A percentile compares a stretch with the other conserved stretches of the same genome.
Evolutionary conservation across 1,139 yeast species (phyloP).

Genomic region (Saccharomyces hybrid): DNA sequence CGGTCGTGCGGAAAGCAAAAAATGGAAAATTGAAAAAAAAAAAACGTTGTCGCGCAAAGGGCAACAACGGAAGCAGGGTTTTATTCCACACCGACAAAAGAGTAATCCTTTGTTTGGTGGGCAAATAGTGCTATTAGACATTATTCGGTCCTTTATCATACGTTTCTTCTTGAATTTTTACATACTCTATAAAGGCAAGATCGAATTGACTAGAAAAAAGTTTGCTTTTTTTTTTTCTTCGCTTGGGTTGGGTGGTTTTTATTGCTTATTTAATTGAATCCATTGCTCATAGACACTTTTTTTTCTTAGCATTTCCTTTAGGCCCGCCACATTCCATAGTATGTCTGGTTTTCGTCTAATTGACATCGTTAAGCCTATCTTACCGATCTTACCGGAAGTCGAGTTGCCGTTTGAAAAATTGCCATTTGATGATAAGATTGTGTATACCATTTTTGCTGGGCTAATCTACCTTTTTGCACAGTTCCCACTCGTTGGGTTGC

Average conservation of each 20-base stretch:
- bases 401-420: slow-evolving; percentile 64
- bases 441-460: slow-evolving; percentile 67
- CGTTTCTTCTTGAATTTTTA: no score
- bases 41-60: background rate
- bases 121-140: background rate
- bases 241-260: background rate
- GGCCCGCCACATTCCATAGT: background rate
- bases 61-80: background rate
- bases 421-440: slow-evolving; percentile 68
- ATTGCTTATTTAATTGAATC: background rate
- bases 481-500: slow-evolving; percentile 73
- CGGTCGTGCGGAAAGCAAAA: background rate
- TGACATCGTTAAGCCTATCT: slow-evolving; percentile 77
- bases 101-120: background rate
- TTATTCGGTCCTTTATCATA: no score
- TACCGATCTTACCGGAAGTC: slow-evolving; percentile 77
- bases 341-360: slow-evolving; percentile 48
- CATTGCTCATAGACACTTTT: background rate
- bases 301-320: background rate
- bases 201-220: background rate
- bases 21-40: background rate
- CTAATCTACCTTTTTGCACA: slow-evolving; percentile 57
- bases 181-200: background rate
- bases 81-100: background rate
- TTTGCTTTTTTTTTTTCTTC: background rate